phyloP scores from a whole-genome alignment of 2,329 filamentous ascomycete genomes.

The Erysiphe pulchra region DNA sequence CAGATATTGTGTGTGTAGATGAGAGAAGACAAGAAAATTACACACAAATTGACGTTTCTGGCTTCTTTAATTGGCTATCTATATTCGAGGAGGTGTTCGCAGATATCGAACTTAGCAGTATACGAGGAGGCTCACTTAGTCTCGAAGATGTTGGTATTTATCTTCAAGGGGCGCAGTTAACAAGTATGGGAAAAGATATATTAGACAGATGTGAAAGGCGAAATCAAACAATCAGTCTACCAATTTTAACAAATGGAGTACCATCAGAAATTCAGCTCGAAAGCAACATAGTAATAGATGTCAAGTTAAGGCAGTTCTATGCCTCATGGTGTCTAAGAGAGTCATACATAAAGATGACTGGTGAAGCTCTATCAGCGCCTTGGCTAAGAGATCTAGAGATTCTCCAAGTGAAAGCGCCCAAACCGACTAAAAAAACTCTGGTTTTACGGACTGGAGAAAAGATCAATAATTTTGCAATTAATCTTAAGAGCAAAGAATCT shows the following conservation, averaged over 20 bases:
- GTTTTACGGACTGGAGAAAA: slow-evolving; percentile 7
- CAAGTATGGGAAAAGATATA: slow-evolving; percentile 4
- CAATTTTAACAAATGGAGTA: slow-evolving; percentile 1
- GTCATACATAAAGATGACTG: slow-evolving; percentile 62
- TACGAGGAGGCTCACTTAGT: slow-evolving; percentile 20
- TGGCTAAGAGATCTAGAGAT: slow-evolving; percentile 54
- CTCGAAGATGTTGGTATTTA: slow-evolving; percentile 3
- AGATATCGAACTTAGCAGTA: slow-evolving; percentile 30
- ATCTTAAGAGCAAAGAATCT: slow-evolving; percentile 4
- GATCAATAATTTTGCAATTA: slow-evolving; percentile 5
- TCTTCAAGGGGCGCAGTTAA: slow-evolving; percentile 1
- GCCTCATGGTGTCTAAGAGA: slow-evolving; percentile 58
- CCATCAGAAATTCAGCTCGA: slow-evolving; percentile 9
- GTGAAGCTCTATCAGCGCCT: slow-evolving; percentile 46
- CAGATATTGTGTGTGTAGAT: slow-evolving; percentile 50
- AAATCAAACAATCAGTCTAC: slow-evolving; percentile 4
- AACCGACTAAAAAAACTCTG: slow-evolving; percentile 2
- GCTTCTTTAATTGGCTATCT: slow-evolving; percentile 42
- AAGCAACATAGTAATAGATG: slow-evolving; percentile 21
- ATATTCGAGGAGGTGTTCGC: slow-evolving; percentile 48
- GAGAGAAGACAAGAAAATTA: slow-evolving; percentile 41
- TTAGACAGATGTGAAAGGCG: slow-evolving; percentile 10
- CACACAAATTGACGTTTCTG: slow-evolving; percentile 26
- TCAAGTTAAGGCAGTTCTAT: slow-evolving; percentile 45
- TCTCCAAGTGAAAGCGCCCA: slow-evolving; percentile 21